phyloP scores from a whole-genome alignment of 805 yeast genomes.

The Ogataea henricii region DNA sequence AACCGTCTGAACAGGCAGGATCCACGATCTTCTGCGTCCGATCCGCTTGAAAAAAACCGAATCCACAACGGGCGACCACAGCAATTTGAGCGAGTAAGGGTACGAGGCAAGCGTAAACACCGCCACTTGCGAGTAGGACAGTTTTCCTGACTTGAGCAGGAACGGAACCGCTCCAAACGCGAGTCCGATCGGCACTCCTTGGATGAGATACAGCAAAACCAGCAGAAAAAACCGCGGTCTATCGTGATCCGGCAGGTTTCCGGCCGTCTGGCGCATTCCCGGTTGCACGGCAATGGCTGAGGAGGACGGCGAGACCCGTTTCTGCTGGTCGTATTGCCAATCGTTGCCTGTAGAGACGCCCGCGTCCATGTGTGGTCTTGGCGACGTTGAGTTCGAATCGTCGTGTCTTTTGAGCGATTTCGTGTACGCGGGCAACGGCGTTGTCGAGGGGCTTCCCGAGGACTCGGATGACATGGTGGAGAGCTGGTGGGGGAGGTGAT shows the following conservation, averaged over 20 bases:
- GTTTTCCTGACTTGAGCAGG: slow-evolving; percentile 69
- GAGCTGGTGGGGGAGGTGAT: not conserved
- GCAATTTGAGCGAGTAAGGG: slow-evolving; percentile 87
- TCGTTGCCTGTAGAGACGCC: not conserved
- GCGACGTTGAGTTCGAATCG: slow-evolving; percentile 23
- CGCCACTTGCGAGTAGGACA: slow-evolving; percentile 88
- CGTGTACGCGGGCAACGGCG: slow-evolving; percentile 17
- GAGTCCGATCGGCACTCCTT: slow-evolving; percentile 96
- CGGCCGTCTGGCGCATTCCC: not conserved
- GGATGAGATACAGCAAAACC: slow-evolving; percentile 75
- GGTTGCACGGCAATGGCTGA: no score
- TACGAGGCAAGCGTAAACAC: slow-evolving; percentile 88
- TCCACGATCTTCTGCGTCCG: slow-evolving; percentile 93
- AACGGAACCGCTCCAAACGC: slow-evolving; percentile 96
- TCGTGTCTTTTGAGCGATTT: slow-evolving; percentile 25
- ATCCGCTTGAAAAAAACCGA: slow-evolving; percentile 65
- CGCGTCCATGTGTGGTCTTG: slow-evolving; percentile 15
- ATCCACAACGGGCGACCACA: slow-evolving; percentile 97
- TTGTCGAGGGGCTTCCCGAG: slow-evolving; percentile 4
- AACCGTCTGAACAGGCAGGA: slow-evolving; percentile 86
- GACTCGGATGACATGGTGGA: slow-evolving; percentile 1
- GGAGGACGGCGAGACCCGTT: no score
- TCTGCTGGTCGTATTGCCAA: not conserved
- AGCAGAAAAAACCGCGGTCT: slow-evolving; percentile 74
- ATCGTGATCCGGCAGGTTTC: slow-evolving; percentile 45